Conservation (phyloP, 306 rosid species). For the Trifolium repens region DNA sequence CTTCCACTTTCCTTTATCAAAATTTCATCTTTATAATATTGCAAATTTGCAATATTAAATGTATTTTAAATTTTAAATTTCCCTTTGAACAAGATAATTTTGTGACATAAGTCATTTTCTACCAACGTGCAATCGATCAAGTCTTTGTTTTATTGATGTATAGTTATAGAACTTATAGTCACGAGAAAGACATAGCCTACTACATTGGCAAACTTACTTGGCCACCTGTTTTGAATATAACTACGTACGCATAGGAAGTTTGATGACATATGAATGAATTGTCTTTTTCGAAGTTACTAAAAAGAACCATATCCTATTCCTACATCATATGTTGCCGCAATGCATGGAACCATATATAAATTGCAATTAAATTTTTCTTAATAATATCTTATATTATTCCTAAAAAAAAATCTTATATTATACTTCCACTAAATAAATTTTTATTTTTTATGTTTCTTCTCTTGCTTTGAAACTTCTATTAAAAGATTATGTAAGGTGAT, state of each 20-base stretch:
- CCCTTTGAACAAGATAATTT: slow-evolving; percentile 18
- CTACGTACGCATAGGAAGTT: background rate
- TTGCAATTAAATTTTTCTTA: too few relatives aligned
- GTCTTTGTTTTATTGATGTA: slow-evolving; percentile 16
- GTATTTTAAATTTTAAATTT: background rate
- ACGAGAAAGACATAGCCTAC: slow-evolving; percentile 11
- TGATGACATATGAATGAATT: background rate
- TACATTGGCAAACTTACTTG: background rate
- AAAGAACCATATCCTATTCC: background rate
- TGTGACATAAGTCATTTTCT: background rate
- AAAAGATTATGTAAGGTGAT: too few relatives aligned
- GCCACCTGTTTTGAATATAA: slow-evolving; percentile 37
- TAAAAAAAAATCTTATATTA: too few relatives aligned
- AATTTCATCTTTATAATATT: background rate
- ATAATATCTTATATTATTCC: too few relatives aligned
- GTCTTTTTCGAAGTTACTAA: slow-evolving; percentile 8
- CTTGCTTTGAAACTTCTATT: too few relatives aligned
- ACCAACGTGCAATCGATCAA: slow-evolving; percentile 3
- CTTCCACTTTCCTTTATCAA: slow-evolving; percentile 32
- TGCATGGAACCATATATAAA: background rate
- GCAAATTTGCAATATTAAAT: too few relatives aligned
- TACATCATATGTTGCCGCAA: background rate
- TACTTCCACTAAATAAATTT: too few relatives aligned
- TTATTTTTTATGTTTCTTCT: too few relatives aligned
- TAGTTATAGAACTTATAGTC: background rate